A percentile compares a stretch with the other conserved stretches of the same genome.
Conservation (phyloP, 495 filamentous ascomycete species). For the Penicillium subrubescens region DNA sequence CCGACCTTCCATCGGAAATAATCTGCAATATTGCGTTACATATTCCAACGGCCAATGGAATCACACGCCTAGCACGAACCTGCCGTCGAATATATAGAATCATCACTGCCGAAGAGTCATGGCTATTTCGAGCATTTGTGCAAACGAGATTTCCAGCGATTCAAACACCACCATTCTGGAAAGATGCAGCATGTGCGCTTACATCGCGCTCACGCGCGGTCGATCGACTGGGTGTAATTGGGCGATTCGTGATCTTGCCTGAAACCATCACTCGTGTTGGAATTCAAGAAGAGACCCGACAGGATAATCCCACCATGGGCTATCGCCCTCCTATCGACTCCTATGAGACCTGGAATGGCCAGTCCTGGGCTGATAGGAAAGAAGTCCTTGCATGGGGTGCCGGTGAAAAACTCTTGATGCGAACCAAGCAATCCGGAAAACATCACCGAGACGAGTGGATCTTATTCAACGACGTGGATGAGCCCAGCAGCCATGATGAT, state of each 20-base stretch:
- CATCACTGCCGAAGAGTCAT: constrained; percentile 57
- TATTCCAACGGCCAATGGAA: constrained; percentile 52
- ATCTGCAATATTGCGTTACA: constrained; percentile 56
- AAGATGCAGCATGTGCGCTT: constrained; percentile 56
- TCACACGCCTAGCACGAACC: constrained; percentile 52
- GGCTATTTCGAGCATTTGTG: constrained; percentile 53
- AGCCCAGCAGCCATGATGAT: constrained; percentile 63
- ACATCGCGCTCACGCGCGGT: constrained; percentile 61
- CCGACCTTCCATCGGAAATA: constrained; percentile 63
- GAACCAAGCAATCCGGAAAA: constrained; percentile 37
- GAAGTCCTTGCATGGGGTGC: constrained; percentile 66
- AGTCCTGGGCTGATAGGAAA: constrained; percentile 53
- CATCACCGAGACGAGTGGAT: constrained; percentile 42
- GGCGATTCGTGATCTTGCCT: constrained; percentile 52
- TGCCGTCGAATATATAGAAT: constrained; percentile 53
- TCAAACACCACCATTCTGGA: constrained; percentile 46
- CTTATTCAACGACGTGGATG: constrained; percentile 52
- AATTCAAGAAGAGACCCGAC: constrained; percentile 30
- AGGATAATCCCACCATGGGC: constrained; percentile 61
- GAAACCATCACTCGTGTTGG: constrained; percentile 33
- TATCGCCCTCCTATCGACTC: constrained; percentile 65
- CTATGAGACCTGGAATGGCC: constrained; percentile 56
- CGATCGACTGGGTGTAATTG: constrained; percentile 60
- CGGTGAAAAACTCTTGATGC: constrained; percentile 57
- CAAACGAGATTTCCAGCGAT: constrained; percentile 54